Base-by-base conservation (phyloP, 176 grass and related monocot genomes). In the Rhipidocladum racemiflorum region DNA sequence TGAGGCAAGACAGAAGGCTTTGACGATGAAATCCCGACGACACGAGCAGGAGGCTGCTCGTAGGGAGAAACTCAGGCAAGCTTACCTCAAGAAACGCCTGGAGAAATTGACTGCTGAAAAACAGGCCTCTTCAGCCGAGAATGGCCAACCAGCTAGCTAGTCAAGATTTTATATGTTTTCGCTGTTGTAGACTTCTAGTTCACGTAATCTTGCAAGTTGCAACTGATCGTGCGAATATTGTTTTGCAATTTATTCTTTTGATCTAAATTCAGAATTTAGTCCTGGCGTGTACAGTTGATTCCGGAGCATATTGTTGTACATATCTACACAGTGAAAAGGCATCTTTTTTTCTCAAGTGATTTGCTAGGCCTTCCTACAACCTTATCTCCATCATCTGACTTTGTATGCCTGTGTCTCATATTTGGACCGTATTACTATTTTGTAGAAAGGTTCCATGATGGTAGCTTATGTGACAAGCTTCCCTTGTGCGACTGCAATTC, bases 11-110 rank as follows among this genome's bases (percentile, higher is more conserved):
- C 87, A 95, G 30, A 95, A 91, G 68, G 72, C 92, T 42, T 89
- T 92, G 45, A 90, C 87, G 3, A 53, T 91, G 46, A 95, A 91
- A 89, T 77, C 85, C 53, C 76, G 88, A 21, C 77, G 92, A 66
- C 96, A 98, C 86, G 96, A 98, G 38, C 92, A 93, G 76, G 92
- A 95, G 75, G 83, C 57, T 73, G 85, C 92, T 55, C 86, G 96
- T 63, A 85, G 92, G 81, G 92, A 95, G 82, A 98, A 93, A 93
- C 84, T 98, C 7, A 90, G 68, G 81, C 96, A 98, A 57, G 92
- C 92, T 70, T 98, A 95, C 70, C 89, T 98, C 38, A 98, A 92
- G 83, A 95, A 95, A 89, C 96, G 91, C 49, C 72, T 98, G 34
- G 82, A 98, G 32, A 95, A 98, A 64, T 74, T 93, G 76, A 76